Evolutionary conservation across 2,329 filamentous ascomycete genomes (phyloP), one percentile per base, ranked within the genome.

Genomic region (Triangularia setosa): DNA sequence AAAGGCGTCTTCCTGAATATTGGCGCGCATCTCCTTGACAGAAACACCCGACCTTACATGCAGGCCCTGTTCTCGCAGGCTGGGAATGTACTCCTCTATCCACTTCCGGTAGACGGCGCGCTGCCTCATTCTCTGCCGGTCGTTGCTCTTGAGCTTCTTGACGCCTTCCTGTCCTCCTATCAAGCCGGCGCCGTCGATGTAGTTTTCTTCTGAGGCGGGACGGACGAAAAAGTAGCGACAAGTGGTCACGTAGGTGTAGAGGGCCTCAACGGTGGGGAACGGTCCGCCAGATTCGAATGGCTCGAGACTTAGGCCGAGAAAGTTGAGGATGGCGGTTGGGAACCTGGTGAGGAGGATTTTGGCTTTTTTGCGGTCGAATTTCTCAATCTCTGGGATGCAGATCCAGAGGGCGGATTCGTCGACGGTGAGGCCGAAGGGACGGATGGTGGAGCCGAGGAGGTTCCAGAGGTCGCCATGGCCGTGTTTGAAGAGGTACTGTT

Each of bases 391-490:
- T 3, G 83, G 80, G 16, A 93, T 82, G 0, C 90, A 84, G 0
- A 94, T 70, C 72, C 83, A 86, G 1, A 95, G 75, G 1, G 86
- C 89, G 12, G 73, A 74, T 59, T 91, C 84, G 68, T 87, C 88
- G 24, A 86, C 78, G 0, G 85, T 90, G 7, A 95, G 82, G 1
- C 90, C 90, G 35, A 86, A 83, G 0, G 82, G 83, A 0, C 88
- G 83, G 66, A 91, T 85, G 8, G 81, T 84, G 18, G 83, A 80
- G 4, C 90, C 89, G 0, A 94, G 73, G 8, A 87, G 73, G 65
- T 85, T 89, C 82, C 87, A 87, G 0, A 87, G 63, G 69, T 94
- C 91, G n/a, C 90, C 89, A 69, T 94, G 91, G 0, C 85, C 83
- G 44, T 89, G 81, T 68, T 86, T 86, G 76, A 93, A 92, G 3